A percentile compares a stretch with the other conserved stretches of the same genome.
Conservation (phyloP, 805 yeast genomes). For the Candida easanensis region DNA sequence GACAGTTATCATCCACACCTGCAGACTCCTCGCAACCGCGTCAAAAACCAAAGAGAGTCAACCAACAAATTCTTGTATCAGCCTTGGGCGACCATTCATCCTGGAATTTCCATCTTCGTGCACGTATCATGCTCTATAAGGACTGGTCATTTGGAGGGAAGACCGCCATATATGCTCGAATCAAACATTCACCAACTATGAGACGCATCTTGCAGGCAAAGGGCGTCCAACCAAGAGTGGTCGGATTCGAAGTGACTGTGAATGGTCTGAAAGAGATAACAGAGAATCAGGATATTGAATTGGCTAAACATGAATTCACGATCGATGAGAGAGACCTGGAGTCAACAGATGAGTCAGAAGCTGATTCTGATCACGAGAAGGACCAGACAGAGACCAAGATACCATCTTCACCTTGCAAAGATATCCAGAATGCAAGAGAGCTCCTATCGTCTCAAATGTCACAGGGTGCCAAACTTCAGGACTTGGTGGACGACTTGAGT, state of each 20-base stretch:
- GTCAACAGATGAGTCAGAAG: constrained; percentile 6
- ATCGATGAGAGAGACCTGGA: constrained; percentile 19
- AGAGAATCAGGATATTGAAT: neutral
- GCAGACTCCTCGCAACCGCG: constrained; percentile 5
- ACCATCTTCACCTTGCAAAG: constrained; percentile 17
- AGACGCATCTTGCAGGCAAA: constrained; percentile 11
- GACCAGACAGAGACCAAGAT: neutral
- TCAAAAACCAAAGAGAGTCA: constrained; percentile 10
- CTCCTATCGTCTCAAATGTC: constrained; percentile 12
- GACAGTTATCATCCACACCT: constrained; percentile 2
- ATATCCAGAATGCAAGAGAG: constrained; percentile 18
- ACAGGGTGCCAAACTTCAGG: neutral
- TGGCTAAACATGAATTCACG: constrained; percentile 9
- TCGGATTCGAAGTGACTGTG: constrained; percentile 9
- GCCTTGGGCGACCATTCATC: constrained; percentile 22
- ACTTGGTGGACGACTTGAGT: neutral
- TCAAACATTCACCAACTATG: constrained; percentile 20
- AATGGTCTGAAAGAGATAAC: constrained; percentile 9
- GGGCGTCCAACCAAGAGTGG: constrained; percentile 10
- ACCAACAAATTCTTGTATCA: constrained; percentile 24
- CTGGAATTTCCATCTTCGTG: constrained; percentile 19
- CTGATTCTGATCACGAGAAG: constrained; percentile 1
- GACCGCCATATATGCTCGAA: constrained; percentile 17
- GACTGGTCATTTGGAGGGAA: constrained; percentile 19
- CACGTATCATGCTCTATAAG: constrained; percentile 23